Percentiles rank a stretch among this genome's conserved stretches.
These are phyloP conservation scores for Verticillium isaacii DNA, from an alignment of 2,329 filamentous ascomycete genomes.

Conservation along the genomic window DNA sequence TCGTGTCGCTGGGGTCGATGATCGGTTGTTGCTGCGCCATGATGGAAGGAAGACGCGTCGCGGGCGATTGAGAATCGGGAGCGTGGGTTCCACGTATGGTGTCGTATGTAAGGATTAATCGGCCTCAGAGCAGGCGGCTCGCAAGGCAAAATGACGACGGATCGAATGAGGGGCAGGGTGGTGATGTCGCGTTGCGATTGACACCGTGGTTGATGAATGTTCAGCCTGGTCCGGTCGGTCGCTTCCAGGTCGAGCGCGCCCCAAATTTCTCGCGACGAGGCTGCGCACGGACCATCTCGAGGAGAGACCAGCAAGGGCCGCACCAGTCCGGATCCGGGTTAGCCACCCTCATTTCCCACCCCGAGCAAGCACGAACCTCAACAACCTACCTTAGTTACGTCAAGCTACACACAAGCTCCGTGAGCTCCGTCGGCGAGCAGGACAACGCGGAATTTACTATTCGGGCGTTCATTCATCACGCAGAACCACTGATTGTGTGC, in stretches of 20 bases:
- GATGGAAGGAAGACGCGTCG: conserved; percentile 4
- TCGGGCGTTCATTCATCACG: background rate
- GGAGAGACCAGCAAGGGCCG: conserved; percentile 4
- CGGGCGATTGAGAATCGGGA: background rate
- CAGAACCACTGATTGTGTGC: conserved; percentile 1
- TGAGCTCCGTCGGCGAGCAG: no score
- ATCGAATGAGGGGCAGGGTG: background rate
- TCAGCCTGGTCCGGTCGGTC: conserved; percentile 1
- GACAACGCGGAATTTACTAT: no score
- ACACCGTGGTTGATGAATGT: conserved; percentile 1
- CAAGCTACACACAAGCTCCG: no score
- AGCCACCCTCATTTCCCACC: background rate
- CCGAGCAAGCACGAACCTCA: background rate
- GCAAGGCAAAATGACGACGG: no score
- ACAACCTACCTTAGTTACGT: no score
- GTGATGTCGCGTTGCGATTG: conserved; percentile 2
- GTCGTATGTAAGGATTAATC: background rate
- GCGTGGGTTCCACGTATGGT: background rate
- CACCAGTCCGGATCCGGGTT: conserved; percentile 3
- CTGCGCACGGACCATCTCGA: conserved; percentile 3
- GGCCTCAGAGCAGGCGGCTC: background rate
- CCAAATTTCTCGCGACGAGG: conserved; percentile 16
- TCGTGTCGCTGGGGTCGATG: conserved; percentile 11
- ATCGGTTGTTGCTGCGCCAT: conserved; percentile 10
- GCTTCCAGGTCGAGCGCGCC: conserved; percentile 5